Percentiles rank a stretch among this genome's conserved stretches.
Conservation (phyloP, 352 stramenopile genomes). For the Chrysophaeum taylorii region DNA sequence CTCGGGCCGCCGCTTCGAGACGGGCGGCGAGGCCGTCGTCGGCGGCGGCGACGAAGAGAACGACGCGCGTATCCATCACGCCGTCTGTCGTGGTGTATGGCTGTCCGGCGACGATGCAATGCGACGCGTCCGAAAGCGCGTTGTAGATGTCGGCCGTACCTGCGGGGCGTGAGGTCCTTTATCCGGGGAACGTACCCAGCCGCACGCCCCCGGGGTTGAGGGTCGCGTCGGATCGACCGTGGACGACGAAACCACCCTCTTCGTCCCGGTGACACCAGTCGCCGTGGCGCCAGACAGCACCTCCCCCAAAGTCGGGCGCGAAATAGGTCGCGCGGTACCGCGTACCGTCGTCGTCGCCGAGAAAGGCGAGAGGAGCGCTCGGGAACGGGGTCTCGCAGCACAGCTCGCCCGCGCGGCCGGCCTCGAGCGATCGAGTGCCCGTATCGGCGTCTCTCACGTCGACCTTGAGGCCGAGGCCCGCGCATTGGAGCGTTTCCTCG, state of each 20-base stretch:
- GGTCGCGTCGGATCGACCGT: constrained; percentile 60
- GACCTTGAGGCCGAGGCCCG: constrained; percentile 1
- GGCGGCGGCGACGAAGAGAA: constrained; percentile 64
- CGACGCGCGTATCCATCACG: constrained; percentile 39
- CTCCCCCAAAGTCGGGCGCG: neutral
- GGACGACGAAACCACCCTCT: constrained; percentile 51
- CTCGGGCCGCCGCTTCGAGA: constrained; percentile 30
- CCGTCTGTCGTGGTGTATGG: neutral
- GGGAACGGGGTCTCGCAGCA: neutral
- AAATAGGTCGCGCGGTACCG: constrained; percentile 33
- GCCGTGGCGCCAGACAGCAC: neutral
- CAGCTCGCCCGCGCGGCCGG: neutral
- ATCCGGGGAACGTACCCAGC: too few species aligned
- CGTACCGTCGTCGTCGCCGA: constrained; percentile 2
- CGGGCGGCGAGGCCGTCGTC: too few species aligned
- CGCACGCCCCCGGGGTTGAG: constrained; percentile 45
- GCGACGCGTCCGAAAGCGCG: neutral
- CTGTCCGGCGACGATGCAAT: neutral
- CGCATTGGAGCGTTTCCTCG: too few species aligned
- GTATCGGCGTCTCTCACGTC: neutral
- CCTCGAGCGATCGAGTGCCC: too few species aligned
- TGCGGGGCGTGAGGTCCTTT: too few species aligned
- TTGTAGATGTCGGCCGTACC: constrained; percentile 5
- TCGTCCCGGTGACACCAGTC: constrained; percentile 42
- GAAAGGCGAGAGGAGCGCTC: neutral